Percentiles rank a stretch among this genome's conserved stretches.
These are phyloP conservation scores for Euphorbia tirucalli DNA, from an alignment of 345 rosid species.

Conservation along the genomic window DNA sequence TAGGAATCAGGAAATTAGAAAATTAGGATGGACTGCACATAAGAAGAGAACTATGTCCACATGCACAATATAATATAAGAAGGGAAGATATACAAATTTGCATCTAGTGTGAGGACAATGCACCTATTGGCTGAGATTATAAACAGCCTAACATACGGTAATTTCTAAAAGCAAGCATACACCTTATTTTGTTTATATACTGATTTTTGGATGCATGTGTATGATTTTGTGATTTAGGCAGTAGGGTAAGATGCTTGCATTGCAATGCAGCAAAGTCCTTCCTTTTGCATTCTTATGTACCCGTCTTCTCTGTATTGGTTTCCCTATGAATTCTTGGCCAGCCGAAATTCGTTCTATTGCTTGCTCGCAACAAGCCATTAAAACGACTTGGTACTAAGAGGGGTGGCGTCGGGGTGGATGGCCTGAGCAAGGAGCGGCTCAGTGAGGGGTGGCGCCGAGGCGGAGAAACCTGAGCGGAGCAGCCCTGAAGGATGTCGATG, in stretches of 20 bases:
- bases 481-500: no score
- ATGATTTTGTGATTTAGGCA: slow-evolving; percentile 4
- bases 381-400: no score
- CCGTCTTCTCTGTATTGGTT: slow-evolving; percentile 34
- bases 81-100: slow-evolving; percentile 2
- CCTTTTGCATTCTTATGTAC: slow-evolving; percentile 34
- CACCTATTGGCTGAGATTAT: background rate
- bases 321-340: slow-evolving; percentile 45
- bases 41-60: background rate
- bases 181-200: background rate
- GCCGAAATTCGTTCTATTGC: slow-evolving; percentile 25
- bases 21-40: no score
- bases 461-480: no score
- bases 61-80: background rate
- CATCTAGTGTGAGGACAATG: background rate
- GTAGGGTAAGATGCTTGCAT: slow-evolving; percentile 38
- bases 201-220: background rate
- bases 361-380: no score
- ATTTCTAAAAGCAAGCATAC: background rate
- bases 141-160: background rate
- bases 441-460: no score
- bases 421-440: no score
- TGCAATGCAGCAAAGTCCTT: slow-evolving; percentile 40
- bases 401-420: no score
- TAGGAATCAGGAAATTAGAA: no score